Conservation (phyloP, 1,284 basidiomycete genomes). For the Leccinum holopus region DNA sequence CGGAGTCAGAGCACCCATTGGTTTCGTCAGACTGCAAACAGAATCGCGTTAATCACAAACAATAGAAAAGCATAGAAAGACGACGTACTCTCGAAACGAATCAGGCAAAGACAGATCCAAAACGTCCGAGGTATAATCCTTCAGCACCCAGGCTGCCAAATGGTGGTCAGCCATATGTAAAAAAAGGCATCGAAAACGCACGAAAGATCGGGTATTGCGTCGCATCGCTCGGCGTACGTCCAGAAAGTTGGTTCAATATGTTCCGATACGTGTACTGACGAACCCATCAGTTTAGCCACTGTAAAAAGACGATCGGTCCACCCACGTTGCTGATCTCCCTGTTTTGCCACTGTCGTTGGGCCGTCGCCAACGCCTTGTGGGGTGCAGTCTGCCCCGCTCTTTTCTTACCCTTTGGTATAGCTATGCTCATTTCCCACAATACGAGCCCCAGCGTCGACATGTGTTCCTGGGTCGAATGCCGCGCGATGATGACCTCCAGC, state of each 20-base stretch:
- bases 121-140: slow-evolving; percentile 77
- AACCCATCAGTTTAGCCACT: not conserved
- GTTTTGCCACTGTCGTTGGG: slow-evolving; percentile 79
- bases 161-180: not conserved
- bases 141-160: slow-evolving; percentile 76
- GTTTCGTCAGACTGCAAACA: slow-evolving; percentile 63
- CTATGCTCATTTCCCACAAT: slow-evolving; percentile 31
- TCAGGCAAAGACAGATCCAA: slow-evolving; percentile 69
- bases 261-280: slow-evolving; percentile 81
- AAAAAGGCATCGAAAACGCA: slow-evolving; percentile 37
- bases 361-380: slow-evolving; percentile 63
- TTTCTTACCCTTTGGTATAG: slow-evolving; percentile 39
- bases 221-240: slow-evolving; percentile 90
- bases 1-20: slow-evolving; percentile 89
- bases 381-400: slow-evolving; percentile 37
- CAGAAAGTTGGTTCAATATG: slow-evolving; percentile 86
- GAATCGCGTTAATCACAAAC: slow-evolving; percentile 8
- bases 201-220: slow-evolving; percentile 97
- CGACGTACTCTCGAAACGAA: slow-evolving; percentile 75
- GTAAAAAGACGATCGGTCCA: slow-evolving; percentile 8
- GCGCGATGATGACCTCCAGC: slow-evolving; percentile 49
- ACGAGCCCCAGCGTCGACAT: slow-evolving; percentile 25
- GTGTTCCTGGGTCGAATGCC: slow-evolving; percentile 32
- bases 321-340: slow-evolving; percentile 87
- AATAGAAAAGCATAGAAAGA: slow-evolving; percentile 2